Conservation (phyloP, 2,329 filamentous ascomycete species). For the Fonsecaea nubica region DNA sequence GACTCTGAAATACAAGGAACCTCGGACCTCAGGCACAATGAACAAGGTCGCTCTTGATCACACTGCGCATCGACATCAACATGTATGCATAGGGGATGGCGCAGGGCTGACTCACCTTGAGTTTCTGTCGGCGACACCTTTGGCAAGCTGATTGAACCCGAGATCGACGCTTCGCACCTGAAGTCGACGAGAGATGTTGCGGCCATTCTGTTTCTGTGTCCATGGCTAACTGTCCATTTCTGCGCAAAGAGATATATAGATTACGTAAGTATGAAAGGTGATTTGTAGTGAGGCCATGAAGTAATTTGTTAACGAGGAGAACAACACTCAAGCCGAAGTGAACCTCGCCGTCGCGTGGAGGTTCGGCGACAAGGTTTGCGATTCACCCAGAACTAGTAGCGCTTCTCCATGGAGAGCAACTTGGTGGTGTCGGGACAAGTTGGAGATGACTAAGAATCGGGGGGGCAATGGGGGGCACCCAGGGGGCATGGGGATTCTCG, state of each 20-base stretch:
- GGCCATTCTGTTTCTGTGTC: constrained; percentile 27
- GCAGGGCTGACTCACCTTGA: constrained; percentile 36
- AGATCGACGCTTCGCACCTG: constrained; percentile 74
- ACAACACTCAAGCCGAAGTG: background rate
- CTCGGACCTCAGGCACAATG: constrained; percentile 42
- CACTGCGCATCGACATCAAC: constrained; percentile 35
- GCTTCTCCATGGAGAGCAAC: background rate
- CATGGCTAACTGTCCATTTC: constrained; percentile 18
- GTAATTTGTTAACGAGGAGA: background rate
- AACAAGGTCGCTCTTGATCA: constrained; percentile 45
- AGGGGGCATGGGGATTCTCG: background rate
- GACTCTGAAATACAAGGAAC: constrained; percentile 37
- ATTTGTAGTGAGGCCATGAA: background rate
- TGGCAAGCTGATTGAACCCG: constrained; percentile 58
- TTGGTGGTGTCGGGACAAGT: no score
- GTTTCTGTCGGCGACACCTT: constrained; percentile 42
- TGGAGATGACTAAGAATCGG: background rate
- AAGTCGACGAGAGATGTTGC: constrained; percentile 69
- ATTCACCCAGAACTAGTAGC: background rate
- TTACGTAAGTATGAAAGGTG: background rate
- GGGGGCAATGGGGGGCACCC: background rate
- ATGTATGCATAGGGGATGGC: background rate
- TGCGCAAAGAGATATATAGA: background rate
- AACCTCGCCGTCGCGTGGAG: background rate
- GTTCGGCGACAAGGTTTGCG: background rate